phyloP scores from a whole-genome alignment of 2,329 filamentous ascomycete genomes.

The Monascus ruber region DNA sequence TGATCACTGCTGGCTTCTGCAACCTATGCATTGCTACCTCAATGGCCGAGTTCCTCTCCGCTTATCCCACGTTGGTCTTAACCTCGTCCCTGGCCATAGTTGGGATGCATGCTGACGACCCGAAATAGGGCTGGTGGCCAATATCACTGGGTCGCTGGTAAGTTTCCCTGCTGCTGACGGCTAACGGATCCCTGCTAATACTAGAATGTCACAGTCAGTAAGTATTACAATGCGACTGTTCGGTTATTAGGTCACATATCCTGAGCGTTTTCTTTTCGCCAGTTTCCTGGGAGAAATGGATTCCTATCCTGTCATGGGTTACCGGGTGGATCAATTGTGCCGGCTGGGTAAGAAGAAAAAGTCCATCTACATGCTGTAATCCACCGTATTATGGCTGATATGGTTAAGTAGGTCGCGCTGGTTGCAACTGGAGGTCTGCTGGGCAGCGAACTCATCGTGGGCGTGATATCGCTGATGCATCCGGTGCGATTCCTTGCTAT shows the following conservation, averaged over 20 bases:
- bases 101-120: conserved; percentile 5
- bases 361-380: neutral
- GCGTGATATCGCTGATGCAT: conserved; percentile 52
- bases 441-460: conserved; percentile 55
- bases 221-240: conserved; percentile 20
- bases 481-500: conserved; percentile 19
- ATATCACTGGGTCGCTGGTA: conserved; percentile 60
- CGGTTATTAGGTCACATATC: too few species aligned
- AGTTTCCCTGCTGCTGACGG: conserved; percentile 4
- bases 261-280: too few species aligned
- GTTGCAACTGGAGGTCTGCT: conserved; percentile 58
- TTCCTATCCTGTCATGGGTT: conserved; percentile 54
- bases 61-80: conserved; percentile 42
- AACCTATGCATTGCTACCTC: conserved; percentile 59
- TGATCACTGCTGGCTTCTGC: conserved; percentile 52
- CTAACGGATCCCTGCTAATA: neutral
- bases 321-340: conserved; percentile 60
- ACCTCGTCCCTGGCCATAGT: neutral
- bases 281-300: conserved; percentile 49
- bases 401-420: conserved; percentile 35
- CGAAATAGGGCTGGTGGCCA: conserved; percentile 42
- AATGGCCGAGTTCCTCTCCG: conserved; percentile 59
- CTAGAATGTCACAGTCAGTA: conserved; percentile 15
- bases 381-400: conserved; percentile 7
- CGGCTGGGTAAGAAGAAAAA: conserved; percentile 46